Evolutionary conservation across 2,329 filamentous ascomycete genomes (phyloP).

Genomic region (Clonostachys rosea): DNA sequence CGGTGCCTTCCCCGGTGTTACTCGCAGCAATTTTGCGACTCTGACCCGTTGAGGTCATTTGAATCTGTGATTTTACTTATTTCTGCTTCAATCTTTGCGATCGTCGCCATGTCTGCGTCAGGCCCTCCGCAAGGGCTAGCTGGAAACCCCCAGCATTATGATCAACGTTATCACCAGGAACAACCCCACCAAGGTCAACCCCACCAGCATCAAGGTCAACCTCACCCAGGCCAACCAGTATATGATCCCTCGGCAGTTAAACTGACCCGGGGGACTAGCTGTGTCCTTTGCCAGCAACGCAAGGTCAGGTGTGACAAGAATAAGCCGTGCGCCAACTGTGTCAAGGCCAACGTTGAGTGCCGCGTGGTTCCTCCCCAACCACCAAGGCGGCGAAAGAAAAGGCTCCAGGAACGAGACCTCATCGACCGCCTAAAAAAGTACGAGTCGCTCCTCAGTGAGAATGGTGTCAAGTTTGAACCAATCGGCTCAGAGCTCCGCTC

Average conservation of each 20-base stretch:
- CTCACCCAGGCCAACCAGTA: slow-evolving; percentile 10
- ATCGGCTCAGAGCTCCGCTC: slow-evolving; percentile 43
- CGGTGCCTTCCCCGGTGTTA: no score
- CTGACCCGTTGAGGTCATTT: background rate
- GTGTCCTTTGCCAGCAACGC: slow-evolving; percentile 70
- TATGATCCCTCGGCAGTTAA: slow-evolving; percentile 42
- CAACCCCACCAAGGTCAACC: slow-evolving; percentile 9
- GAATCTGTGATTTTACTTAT: background rate
- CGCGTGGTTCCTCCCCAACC: slow-evolving; percentile 52
- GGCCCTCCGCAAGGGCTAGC: background rate
- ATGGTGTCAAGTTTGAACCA: slow-evolving; percentile 66
- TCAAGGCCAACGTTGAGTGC: slow-evolving; percentile 58
- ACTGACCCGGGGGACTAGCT: slow-evolving; percentile 57
- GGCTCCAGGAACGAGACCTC: slow-evolving; percentile 66
- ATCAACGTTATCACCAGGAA: slow-evolving; percentile 8
- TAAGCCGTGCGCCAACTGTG: slow-evolving; percentile 67
- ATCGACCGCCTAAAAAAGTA: slow-evolving; percentile 66
- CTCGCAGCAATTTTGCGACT: background rate
- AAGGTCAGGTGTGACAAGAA: slow-evolving; percentile 73
- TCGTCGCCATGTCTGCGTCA: background rate
- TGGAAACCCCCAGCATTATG: background rate
- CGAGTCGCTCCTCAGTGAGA: slow-evolving; percentile 59
- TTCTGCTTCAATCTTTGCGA: background rate
- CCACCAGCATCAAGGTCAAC: slow-evolving; percentile 9
- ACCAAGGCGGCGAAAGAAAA: slow-evolving; percentile 54